Conservation (phyloP, 257 asterid species). For the Gardenia jasminoides region DNA sequence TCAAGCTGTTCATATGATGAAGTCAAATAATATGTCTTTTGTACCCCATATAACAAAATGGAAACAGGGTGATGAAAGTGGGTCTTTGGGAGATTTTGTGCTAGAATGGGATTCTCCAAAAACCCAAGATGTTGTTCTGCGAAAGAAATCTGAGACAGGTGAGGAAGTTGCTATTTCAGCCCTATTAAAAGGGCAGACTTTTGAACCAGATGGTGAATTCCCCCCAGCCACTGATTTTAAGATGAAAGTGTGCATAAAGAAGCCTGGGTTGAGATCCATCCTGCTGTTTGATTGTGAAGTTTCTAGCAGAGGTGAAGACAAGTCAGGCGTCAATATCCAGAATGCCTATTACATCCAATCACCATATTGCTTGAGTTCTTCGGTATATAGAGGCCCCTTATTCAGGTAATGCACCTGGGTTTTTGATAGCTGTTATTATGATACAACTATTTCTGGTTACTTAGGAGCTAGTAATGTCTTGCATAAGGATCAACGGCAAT, state of each 20-base stretch:
- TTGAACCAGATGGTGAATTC: constrained; percentile 35
- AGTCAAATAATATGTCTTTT: neutral
- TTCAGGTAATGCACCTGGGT: constrained; percentile 53
- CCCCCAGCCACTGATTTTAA: constrained; percentile 51
- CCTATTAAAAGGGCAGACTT: constrained; percentile 44
- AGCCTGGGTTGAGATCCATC: constrained; percentile 72
- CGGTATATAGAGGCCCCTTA: constrained; percentile 52
- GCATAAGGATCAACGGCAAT: neutral
- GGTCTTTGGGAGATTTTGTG: constrained; percentile 63
- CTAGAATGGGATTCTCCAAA: constrained; percentile 71
- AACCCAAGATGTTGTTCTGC: constrained; percentile 65
- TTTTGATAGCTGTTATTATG: neutral
- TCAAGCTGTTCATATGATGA: neutral
- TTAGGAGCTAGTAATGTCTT: neutral
- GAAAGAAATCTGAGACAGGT: constrained; percentile 62
- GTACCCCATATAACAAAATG: constrained; percentile 1
- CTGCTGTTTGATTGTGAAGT: constrained; percentile 82
- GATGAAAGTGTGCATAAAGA: constrained; percentile 80
- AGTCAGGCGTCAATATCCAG: constrained; percentile 47
- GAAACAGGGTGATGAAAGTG: constrained; percentile 47
- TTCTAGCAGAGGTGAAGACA: constrained; percentile 33
- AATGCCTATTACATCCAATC: constrained; percentile 54
- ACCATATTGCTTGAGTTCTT: constrained; percentile 37
- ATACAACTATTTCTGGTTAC: neutral
- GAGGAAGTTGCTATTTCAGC: constrained; percentile 91